Conservation (phyloP, 228 moss, liverwort and hornwort species). For the Sphagnum fallax region DNA sequence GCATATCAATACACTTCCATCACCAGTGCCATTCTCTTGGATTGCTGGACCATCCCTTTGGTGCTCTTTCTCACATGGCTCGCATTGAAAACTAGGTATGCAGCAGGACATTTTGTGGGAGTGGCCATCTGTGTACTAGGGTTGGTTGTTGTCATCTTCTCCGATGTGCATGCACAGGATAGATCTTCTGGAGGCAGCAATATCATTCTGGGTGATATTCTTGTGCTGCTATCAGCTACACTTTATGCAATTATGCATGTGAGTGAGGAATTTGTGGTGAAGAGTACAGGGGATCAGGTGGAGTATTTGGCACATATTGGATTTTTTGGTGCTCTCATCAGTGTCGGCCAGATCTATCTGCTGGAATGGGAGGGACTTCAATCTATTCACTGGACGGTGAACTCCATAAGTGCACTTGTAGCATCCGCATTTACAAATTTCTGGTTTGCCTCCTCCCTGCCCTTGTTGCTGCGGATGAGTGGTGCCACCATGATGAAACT, state of each 20-base stretch:
- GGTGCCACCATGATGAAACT: constrained; percentile 49
- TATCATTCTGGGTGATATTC: constrained; percentile 30
- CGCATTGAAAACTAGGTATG: constrained; percentile 32
- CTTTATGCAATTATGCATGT: constrained; percentile 35
- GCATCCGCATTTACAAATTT: constrained; percentile 26
- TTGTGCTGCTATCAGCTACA: constrained; percentile 21
- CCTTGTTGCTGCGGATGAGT: constrained; percentile 28
- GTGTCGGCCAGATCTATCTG: constrained; percentile 39
- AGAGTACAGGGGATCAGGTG: constrained; percentile 19
- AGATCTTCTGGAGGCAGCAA: constrained; percentile 33
- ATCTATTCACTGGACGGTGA: constrained; percentile 26
- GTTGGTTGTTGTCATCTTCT: constrained; percentile 37
- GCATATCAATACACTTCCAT: constrained; percentile 51
- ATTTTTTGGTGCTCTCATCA: constrained; percentile 31
- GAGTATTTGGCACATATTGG: constrained; percentile 44
- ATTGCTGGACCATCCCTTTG: constrained; percentile 45
- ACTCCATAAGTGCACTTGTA: constrained; percentile 24
- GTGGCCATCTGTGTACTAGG: constrained; percentile 29
- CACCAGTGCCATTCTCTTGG: constrained; percentile 52
- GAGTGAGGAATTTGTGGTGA: constrained; percentile 35
- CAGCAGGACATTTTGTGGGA: constrained; percentile 30
- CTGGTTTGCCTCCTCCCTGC: constrained; percentile 25
- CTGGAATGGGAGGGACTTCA: neutral
- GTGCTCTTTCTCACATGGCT: constrained; percentile 38
- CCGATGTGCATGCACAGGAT: constrained; percentile 37